A percentile compares a stretch with the other conserved stretches of the same genome.
These are phyloP conservation scores for Atkinsonella texensis DNA, from an alignment of 2,329 filamentous ascomycete species.

Conservation along the genomic window DNA sequence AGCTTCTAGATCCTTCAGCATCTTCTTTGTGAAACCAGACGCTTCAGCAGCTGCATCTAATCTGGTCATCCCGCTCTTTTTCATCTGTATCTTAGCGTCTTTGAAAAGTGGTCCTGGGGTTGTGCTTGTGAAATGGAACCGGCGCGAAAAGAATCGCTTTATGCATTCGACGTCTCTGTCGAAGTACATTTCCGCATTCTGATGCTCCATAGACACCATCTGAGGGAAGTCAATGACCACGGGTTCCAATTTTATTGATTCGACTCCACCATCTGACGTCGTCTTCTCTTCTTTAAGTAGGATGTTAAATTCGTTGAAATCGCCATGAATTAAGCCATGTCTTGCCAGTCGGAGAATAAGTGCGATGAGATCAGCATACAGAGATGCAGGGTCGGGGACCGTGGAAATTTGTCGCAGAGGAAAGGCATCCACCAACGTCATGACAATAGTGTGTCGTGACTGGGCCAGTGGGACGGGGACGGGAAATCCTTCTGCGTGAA, in stretches of 20 bases:
- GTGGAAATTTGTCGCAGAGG: conserved; percentile 79
- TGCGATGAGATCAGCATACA: conserved; percentile 85
- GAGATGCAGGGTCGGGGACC: conserved; percentile 68
- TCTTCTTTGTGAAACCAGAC: conserved; percentile 92
- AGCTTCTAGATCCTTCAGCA: conserved; percentile 83
- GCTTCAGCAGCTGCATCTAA: conserved; percentile 84
- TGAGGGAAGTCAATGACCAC: conserved; percentile 96
- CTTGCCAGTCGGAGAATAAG: conserved; percentile 75
- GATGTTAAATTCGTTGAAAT: conserved; percentile 99
- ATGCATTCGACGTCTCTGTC: conserved; percentile 92
- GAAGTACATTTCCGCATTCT: conserved; percentile 94
- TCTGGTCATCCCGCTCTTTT: conserved; percentile 51
- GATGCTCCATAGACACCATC: conserved; percentile 91
- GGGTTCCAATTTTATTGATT: conserved; percentile 49
- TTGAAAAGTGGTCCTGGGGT: conserved; percentile 75
- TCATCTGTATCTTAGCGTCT: conserved; percentile 65
- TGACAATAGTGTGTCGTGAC: conserved; percentile 90
- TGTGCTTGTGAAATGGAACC: conserved; percentile 78
- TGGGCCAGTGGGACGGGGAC: conserved; percentile 82
- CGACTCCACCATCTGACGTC: conserved; percentile 26
- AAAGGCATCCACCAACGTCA: conserved; percentile 86
- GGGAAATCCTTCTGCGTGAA: conserved; percentile 73
- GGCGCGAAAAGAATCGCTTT: conserved; percentile 82
- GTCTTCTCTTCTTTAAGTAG: conserved; percentile 65
- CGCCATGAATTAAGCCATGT: conserved; percentile 87